Conservation (phyloP, 169 alveolate species). For the Besnoitia besnoiti region DNA sequence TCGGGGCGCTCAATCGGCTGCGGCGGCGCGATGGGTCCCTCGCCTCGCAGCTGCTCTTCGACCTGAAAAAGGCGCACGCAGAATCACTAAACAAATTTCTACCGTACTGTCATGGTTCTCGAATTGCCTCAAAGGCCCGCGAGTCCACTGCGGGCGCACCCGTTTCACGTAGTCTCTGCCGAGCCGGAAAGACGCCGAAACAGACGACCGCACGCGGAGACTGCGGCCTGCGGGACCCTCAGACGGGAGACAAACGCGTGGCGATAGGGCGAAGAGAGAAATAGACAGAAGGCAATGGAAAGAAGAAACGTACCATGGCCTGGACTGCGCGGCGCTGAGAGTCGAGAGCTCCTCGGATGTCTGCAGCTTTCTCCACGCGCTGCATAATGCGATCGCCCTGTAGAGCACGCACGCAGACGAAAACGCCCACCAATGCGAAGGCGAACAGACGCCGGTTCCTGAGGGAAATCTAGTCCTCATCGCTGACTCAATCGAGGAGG, state of each 20-base stretch:
- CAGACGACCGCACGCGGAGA: no score
- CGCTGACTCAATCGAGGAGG: no score
- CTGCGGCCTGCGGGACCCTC: no score
- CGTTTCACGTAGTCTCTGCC: no score
- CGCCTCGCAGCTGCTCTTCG: slow-evolving; percentile 54
- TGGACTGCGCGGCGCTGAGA: slow-evolving; percentile 53
- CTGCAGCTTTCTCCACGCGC: slow-evolving; percentile 59
- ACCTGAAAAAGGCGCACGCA: slow-evolving; percentile 15
- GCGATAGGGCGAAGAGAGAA: no score
- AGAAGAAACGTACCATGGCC: slow-evolving; percentile 24
- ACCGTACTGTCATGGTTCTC: no score
- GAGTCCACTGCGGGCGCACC: no score
- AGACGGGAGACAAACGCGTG: no score
- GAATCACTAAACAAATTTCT: background rate
- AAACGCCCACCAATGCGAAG: background rate
- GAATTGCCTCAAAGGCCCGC: no score
- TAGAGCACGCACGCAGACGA: slow-evolving; percentile 9
- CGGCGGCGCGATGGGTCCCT: background rate
- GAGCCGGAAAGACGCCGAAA: no score
- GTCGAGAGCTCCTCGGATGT: slow-evolving; percentile 49
- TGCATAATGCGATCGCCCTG: slow-evolving; percentile 66
- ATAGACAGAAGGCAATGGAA: background rate
- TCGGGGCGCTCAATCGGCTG: slow-evolving; percentile 41
- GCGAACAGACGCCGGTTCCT: background rate
- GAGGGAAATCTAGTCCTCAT: no score